A percentile compares a stretch with the other conserved stretches of the same genome.
Evolutionary conservation across 192 early-diverging fungal genomes (phyloP).

Genomic region (Coemansia sp.): DNA sequence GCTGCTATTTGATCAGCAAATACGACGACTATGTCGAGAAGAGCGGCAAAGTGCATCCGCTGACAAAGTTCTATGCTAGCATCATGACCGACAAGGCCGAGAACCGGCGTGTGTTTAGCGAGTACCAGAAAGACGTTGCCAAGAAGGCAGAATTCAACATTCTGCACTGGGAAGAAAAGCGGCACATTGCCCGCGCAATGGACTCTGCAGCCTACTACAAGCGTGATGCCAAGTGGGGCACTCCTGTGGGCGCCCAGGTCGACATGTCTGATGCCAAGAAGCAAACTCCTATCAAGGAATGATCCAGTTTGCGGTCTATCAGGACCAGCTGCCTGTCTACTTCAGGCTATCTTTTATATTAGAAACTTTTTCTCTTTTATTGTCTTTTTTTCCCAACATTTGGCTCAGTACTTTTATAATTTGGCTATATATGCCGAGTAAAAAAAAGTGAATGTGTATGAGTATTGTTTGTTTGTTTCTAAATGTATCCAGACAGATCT

Average conservation of each 20-base stretch:
- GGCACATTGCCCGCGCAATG: conserved; percentile 5
- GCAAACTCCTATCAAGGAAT: conserved; percentile 36
- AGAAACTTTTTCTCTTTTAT: no score
- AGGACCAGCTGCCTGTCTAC: no score
- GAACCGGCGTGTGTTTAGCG: conserved; percentile 34
- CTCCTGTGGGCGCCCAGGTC: conserved; percentile 33
- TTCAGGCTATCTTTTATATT: no score
- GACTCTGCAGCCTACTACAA: conserved; percentile 28
- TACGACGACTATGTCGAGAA: conserved; percentile 53
- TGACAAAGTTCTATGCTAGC: conserved; percentile 45
- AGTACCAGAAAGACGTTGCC: conserved; percentile 47
- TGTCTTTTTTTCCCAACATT: no score
- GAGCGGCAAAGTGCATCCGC: conserved; percentile 45
- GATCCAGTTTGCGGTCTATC: no score
- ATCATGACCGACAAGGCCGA: conserved; percentile 39
- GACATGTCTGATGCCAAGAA: conserved; percentile 29
- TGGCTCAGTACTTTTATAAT: no score
- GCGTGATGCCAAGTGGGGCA: conserved; percentile 46
- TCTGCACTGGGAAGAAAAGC: conserved; percentile 46
- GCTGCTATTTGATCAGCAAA: conserved; percentile 29
- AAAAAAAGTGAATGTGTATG: no score
- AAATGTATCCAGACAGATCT: not conserved
- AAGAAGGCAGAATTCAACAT: conserved; percentile 46
- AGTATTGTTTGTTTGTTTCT: no score
- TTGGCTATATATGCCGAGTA: no score